Base-by-base conservation (phyloP, 306 rosid genomes). In the Corylus americana region DNA sequence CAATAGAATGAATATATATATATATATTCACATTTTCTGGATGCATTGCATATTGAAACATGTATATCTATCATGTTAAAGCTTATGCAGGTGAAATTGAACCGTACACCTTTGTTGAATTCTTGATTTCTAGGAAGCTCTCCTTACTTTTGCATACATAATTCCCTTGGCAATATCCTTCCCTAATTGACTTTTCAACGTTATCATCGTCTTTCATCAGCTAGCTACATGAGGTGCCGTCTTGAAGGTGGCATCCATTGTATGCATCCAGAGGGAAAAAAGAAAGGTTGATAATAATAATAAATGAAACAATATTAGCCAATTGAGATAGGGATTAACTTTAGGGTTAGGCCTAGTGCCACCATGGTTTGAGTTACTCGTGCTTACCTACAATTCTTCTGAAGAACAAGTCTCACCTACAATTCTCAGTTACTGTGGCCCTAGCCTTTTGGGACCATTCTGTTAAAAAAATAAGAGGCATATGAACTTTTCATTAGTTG, bases 381-480 rank as follows among this genome's bases (percentile, higher is more conserved):
- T 49, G 14, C 53, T 49, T 12, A 59, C 66, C 66, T 59, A 59
- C 66, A 22, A 22, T 59, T 59, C 16, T 59, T 59, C 5, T 59
- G 14, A 49, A 49, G 44, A 4, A 39, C 22, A 17, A 55, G 66
- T 59, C 66, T 3, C 37, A 11, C 35, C 66, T 59, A 59, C 37
- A 59, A 59, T 59, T 59, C 66, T 59, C 14, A 59, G 35, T 10
- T 6, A 20, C 37, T 8, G 13, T 59, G 16, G 53, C 6, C 8
- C 1, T 42, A 77, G 22, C 85, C 88, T 2, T 18, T 42, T 3
- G 5, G 88, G 83, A 55, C 12, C 59, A 55, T 55, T 55, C 18
- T n/a, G 17, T 18, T 25, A 25, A 25, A 22, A 55, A n/a, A 8
- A 4, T 1, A 55, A 9, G 45, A 42, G 45, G 45, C 45, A 1